Evolutionary conservation across 2,329 filamentous ascomycete species (phyloP), one percentile per base, ranked within the genome.

Genomic region (Calonectria leucothoes): DNA sequence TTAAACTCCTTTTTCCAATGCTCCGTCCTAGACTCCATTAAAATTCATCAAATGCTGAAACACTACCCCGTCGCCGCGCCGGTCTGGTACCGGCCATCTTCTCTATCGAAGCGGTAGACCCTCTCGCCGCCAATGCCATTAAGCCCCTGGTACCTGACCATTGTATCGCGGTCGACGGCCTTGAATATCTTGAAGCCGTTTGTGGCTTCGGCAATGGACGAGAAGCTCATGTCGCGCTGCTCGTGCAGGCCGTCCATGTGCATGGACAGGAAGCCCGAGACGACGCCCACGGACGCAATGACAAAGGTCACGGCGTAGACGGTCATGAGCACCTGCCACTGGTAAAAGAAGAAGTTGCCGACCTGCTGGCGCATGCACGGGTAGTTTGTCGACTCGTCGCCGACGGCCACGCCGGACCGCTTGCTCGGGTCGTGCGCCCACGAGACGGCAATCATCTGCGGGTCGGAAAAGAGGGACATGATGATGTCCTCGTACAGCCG

Each of bases 141-240:
- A 2, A 69, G 31, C 20, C 55, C 15, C 11, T 12, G 20, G 14
- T 69, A 69, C 8, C 66, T 29, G 33, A 69, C 15, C 42, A 42
- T 61, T 10, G 55, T 69, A 25, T 69, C 66, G 10, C 29, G 23
- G 55, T 69, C 66, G 15, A 69, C 42, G 2, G 33, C 25, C 2
- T 17, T 37, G 20, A 63, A 61, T 10, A 69, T 39, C 3, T 15
- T 37, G 10, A 79, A 75, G 17, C 72, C 71, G 12, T 73, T 79
- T 0, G 69, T 71, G 8, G 69, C 29, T 45, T 59, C 69, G 5
- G 69, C 69, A 59, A 77, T 77, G 0, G 73, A 70, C 0, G 77
- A 78, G 20, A 78, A 78, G 0, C 49, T 73, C 27, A 77, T 77
- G 39, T 78, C 68, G 17, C 77, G 76, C 35, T 78, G 69, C 29